Conservation (phyloP, 768 basidiomycete species). For the Crucibulum laeve region DNA sequence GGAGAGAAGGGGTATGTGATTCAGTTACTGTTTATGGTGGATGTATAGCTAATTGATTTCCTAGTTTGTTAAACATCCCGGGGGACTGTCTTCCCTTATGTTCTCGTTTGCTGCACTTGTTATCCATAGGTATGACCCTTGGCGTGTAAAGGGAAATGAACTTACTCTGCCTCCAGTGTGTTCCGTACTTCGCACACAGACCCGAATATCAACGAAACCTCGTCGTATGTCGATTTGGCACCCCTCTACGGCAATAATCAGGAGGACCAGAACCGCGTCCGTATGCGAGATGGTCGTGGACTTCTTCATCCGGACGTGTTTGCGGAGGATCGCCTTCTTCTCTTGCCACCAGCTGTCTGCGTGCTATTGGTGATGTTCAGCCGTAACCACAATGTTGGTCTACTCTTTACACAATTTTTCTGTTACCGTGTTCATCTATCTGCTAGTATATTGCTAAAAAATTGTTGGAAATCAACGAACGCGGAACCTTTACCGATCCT, state of each 20-base stretch:
- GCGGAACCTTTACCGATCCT: slow-evolving; percentile 58
- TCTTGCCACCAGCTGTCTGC: slow-evolving; percentile 76
- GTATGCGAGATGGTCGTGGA: slow-evolving; percentile 60
- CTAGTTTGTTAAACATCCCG: slow-evolving; percentile 74
- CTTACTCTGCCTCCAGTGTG: slow-evolving; percentile 38
- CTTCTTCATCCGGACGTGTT: slow-evolving; percentile 67
- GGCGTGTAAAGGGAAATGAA: no score
- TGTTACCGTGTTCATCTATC: not conserved
- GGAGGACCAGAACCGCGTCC: slow-evolving; percentile 51
- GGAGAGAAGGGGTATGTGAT: slow-evolving; percentile 55
- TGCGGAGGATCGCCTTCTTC: slow-evolving; percentile 71
- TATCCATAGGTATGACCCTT: slow-evolving; percentile 56
- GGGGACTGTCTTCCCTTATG: slow-evolving; percentile 75
- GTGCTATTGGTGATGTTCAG: slow-evolving; percentile 81
- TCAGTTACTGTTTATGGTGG: not conserved
- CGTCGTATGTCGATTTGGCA: slow-evolving; percentile 81
- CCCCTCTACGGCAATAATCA: slow-evolving; percentile 79
- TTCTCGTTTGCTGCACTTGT: slow-evolving; percentile 81
- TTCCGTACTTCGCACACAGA: slow-evolving; percentile 78
- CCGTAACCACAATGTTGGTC: slow-evolving; percentile 80
- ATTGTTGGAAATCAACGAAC: slow-evolving; percentile 78
- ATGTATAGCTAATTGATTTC: slow-evolving; percentile 4
- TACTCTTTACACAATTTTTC: not conserved
- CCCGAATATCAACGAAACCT: slow-evolving; percentile 74
- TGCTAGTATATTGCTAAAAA: slow-evolving; percentile 73